These are phyloP conservation scores for Ceratobasidium sp. DNA, from an alignment of 1,284 basidiomycete species.

Conservation along the genomic window DNA sequence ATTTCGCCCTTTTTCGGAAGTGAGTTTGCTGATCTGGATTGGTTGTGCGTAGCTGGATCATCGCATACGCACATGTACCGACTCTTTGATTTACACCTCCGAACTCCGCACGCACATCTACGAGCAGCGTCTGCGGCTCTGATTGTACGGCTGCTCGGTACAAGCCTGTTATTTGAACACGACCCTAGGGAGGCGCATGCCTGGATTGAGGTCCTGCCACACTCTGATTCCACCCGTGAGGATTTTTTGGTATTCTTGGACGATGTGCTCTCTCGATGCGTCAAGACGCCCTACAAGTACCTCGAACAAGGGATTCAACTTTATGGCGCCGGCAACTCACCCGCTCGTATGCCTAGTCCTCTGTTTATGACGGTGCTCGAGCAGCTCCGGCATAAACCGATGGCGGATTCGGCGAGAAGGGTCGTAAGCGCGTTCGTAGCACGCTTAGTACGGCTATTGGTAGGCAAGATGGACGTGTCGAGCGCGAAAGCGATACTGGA, in stretches of 20 bases:
- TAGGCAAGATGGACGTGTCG: constrained; percentile 17
- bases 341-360: constrained; percentile 61
- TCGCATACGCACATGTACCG: constrained; percentile 62
- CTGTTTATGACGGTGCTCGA: constrained; percentile 79
- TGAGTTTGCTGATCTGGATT: constrained; percentile 26
- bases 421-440: constrained; percentile 1
- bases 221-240: constrained; percentile 56
- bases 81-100: constrained; percentile 69
- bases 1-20: neutral
- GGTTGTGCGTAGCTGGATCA: constrained; percentile 46
- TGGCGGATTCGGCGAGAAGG: constrained; percentile 3
- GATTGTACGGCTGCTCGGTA: constrained; percentile 65
- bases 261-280: constrained; percentile 82
- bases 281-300: constrained; percentile 87
- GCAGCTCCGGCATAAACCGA: constrained; percentile 64
- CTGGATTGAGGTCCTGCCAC: constrained; percentile 74
- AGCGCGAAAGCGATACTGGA: constrained; percentile 11
- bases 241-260: constrained; percentile 81
- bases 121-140: constrained; percentile 63
- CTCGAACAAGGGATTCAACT: constrained; percentile 65
- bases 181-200: constrained; percentile 72
- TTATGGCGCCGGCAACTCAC: constrained; percentile 19
- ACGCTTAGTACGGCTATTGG: neutral
- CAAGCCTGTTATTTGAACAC: constrained; percentile 83
- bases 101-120: constrained; percentile 59